phyloP scores from a whole-genome alignment of 805 yeast genomes.

The Starmerella sirachaensis region DNA sequence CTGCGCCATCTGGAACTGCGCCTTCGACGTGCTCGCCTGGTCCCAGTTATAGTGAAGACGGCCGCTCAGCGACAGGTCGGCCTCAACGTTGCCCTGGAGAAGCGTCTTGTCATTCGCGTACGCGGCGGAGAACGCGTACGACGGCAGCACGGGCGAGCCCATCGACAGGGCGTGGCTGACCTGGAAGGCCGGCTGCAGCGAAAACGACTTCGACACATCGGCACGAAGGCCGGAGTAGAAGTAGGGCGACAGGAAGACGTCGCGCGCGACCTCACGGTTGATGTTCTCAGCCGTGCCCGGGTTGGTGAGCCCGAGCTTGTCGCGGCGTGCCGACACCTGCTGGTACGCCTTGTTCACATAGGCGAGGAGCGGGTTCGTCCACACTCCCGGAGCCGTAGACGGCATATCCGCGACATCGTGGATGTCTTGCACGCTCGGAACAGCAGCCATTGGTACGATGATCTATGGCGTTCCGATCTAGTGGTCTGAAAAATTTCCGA shows the following conservation, averaged over 20 bases:
- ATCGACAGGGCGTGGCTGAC: slow-evolving; percentile 84
- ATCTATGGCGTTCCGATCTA: slow-evolving; percentile 1
- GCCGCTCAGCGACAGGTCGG: slow-evolving; percentile 73
- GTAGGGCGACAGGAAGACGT: slow-evolving; percentile 80
- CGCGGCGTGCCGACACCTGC: slow-evolving; percentile 49
- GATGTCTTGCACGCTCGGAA: slow-evolving; percentile 14
- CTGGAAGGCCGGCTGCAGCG: slow-evolving; percentile 82
- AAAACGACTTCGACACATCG: slow-evolving; percentile 83
- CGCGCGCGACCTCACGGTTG: slow-evolving; percentile 86
- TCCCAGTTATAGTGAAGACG: slow-evolving; percentile 88
- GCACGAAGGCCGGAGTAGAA: slow-evolving; percentile 94
- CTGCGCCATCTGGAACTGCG: slow-evolving; percentile 75
- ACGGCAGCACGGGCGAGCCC: slow-evolving; percentile 76
- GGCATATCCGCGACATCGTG: slow-evolving; percentile 19
- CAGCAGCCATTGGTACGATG: slow-evolving; percentile 7
- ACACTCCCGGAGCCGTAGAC: slow-evolving; percentile 19
- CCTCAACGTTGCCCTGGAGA: slow-evolving; percentile 85
- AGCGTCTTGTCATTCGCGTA: slow-evolving; percentile 77
- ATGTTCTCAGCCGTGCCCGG: slow-evolving; percentile 94
- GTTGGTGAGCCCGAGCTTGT: slow-evolving; percentile 66
- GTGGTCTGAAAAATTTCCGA: slow-evolving; percentile 13
- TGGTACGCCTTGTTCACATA: slow-evolving; percentile 15
- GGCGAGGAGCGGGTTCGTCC: slow-evolving; percentile 20
- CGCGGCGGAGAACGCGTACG: slow-evolving; percentile 82
- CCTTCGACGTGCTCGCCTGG: slow-evolving; percentile 62